A percentile compares a stretch with the other conserved stretches of the same genome.
Conservation (phyloP, 768 basidiomycete species). For the Kwoniella dendrophila region DNA sequence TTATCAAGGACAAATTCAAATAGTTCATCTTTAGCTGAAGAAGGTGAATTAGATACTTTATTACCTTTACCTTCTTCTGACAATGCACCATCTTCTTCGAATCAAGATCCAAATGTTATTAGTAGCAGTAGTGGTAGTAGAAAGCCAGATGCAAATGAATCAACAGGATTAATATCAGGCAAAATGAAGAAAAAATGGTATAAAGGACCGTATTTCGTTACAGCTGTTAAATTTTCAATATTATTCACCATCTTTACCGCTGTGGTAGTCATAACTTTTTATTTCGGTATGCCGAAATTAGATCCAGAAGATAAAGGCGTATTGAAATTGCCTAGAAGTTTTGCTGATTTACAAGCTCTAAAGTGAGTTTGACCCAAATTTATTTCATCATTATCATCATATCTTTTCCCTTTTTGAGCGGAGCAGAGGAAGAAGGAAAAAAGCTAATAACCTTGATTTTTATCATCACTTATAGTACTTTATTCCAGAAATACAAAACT, state of each 20-base stretch:
- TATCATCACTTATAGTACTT: constrained; percentile 20
- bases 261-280: constrained; percentile 75
- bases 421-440: background rate
- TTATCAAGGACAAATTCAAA: background rate
- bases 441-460: background rate
- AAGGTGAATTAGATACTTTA: constrained; percentile 2
- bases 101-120: background rate
- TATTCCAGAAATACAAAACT: constrained; percentile 73
- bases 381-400: background rate
- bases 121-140: background rate
- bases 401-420: background rate
- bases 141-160: background rate
- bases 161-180: background rate
- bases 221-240: constrained; percentile 78
- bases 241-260: constrained; percentile 73
- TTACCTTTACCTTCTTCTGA: background rate
- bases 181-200: constrained; percentile 40
- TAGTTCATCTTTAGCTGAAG: constrained; percentile 4
- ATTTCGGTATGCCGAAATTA: constrained; percentile 75
- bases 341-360: constrained; percentile 79
- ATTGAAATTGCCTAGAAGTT: constrained; percentile 83
- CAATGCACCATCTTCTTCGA: background rate
- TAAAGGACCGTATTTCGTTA: constrained; percentile 67
- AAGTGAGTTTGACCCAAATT: constrained; percentile 71
- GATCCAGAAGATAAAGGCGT: constrained; percentile 77